Evolutionary conservation across 73 alveolate genomes (phyloP).

Genomic region (Paraurostyla sp.): DNA sequence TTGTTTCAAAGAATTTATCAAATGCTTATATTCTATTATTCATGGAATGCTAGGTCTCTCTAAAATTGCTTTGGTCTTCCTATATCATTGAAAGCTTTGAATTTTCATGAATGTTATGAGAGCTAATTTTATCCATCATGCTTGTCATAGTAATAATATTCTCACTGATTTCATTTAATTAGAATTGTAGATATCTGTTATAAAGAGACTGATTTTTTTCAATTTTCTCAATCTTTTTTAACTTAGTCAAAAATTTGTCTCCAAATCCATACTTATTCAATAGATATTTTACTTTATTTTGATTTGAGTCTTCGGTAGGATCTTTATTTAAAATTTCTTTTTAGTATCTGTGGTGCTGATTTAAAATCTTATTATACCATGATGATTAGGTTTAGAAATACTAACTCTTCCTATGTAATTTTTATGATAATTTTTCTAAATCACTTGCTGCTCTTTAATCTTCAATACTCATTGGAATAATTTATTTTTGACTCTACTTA

Average conservation of each 20-base stretch:
- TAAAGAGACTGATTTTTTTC: neutral
- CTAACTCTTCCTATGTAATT: slow-evolving; percentile 9
- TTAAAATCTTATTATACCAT: slow-evolving; percentile 14
- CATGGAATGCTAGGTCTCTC: no score
- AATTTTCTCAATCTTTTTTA: neutral
- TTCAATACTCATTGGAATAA: neutral
- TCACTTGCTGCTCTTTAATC: no score
- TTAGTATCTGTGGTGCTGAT: neutral
- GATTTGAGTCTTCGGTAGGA: neutral
- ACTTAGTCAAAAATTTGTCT: neutral
- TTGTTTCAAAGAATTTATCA: no score
- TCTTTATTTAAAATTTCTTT: neutral
- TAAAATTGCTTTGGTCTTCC: no score
- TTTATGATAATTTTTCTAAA: neutral
- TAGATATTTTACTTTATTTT: neutral
- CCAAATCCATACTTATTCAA: slow-evolving; percentile 26
- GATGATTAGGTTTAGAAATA: slow-evolving; percentile 5
- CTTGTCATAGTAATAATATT: neutral
- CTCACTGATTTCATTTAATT: slow-evolving; percentile 7
- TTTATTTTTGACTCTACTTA: neutral
- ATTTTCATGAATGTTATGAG: neutral
- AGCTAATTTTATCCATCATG: neutral
- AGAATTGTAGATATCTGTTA: neutral
- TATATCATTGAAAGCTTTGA: no score
- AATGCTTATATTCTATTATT: no score